Percentiles rank a stretch among this genome's conserved stretches.
Evolutionary conservation across 352 stramenopile species (phyloP).

Genomic region (Halophytophthora batemanensis): DNA sequence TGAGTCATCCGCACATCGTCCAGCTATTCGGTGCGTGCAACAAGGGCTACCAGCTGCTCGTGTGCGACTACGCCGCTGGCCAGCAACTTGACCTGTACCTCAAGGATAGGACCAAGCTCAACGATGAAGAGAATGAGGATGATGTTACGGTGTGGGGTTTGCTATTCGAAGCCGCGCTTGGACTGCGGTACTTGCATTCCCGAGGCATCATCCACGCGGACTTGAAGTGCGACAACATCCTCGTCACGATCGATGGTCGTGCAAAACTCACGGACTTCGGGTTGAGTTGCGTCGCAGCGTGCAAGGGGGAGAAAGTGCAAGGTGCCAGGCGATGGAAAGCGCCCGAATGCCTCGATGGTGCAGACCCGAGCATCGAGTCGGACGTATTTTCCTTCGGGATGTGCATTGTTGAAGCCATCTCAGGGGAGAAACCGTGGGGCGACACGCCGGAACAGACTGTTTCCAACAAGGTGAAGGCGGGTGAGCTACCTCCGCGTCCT

Average conservation of each 20-base stretch:
- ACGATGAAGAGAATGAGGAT: too few species aligned
- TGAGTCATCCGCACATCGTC: conserved; percentile 34
- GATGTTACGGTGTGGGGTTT: conserved; percentile 7
- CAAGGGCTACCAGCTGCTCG: conserved; percentile 11
- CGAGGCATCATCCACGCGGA: conserved; percentile 14
- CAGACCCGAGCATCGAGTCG: background rate
- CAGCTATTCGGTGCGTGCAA: conserved; percentile 24
- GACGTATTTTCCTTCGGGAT: conserved; percentile 13
- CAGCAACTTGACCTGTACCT: conserved; percentile 1
- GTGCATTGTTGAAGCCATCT: conserved; percentile 7
- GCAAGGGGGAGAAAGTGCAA: background rate
- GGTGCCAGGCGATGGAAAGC: conserved; percentile 3
- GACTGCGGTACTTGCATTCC: conserved; percentile 19
- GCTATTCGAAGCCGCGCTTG: conserved; percentile 22
- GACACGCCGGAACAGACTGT: background rate
- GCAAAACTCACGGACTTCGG: conserved; percentile 19
- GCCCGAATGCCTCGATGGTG: background rate
- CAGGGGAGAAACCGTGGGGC: background rate
- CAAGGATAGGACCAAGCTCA: background rate
- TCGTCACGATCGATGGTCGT: conserved; percentile 7
- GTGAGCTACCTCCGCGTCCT: background rate
- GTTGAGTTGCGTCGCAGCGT: conserved; percentile 5
- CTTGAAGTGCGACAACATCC: conserved; percentile 25
- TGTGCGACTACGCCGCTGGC: conserved; percentile 17
- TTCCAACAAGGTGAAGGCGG: background rate